A percentile compares a stretch with the other conserved stretches of the same genome.
Conservation (phyloP, 2,329 filamentous ascomycete genomes). For the Fusarium fracticaudum region DNA sequence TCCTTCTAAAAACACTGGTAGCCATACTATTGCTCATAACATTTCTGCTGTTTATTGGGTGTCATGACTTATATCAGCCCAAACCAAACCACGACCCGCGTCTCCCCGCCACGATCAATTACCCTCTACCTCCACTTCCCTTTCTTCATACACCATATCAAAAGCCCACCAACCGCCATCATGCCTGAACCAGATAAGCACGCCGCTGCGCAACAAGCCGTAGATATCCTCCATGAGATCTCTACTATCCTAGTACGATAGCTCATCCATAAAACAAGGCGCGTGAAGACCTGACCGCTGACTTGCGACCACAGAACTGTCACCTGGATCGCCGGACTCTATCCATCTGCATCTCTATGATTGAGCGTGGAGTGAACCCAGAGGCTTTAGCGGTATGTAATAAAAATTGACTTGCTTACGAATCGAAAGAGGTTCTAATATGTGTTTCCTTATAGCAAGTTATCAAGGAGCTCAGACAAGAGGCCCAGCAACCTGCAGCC, state of each 20-base stretch:
- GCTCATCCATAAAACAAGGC: not conserved
- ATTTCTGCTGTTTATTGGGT: not conserved
- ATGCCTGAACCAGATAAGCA: conserved; percentile 71
- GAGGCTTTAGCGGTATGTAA: conserved; percentile 87
- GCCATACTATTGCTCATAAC: too few relatives aligned
- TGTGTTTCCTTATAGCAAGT: conserved; percentile 57
- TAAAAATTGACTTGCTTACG: fast-evolving
- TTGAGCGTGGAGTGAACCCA: conserved; percentile 96
- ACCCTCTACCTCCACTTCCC: conserved; percentile 31
- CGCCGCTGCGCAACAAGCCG: conserved; percentile 80
- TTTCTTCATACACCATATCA: conserved; percentile 10
- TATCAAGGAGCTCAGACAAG: conserved; percentile 67
- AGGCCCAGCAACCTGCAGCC: conserved; percentile 58
- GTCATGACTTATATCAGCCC: conserved; percentile 4
- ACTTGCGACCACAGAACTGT: conserved; percentile 75
- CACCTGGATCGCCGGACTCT: conserved; percentile 89
- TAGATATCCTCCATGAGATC: conserved; percentile 86
- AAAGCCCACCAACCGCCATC: conserved; percentile 36
- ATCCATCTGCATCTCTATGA: conserved; percentile 94
- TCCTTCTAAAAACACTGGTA: not conserved
- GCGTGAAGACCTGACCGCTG: not conserved
- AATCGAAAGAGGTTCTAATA: not conserved
- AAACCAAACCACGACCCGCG: conserved; percentile 28
- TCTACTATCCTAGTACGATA: conserved; percentile 83
- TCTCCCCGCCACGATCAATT: conserved; percentile 31